Evolutionary conservation across 352 stramenopile genomes (phyloP).

Genomic region (Sclerospora graminicola): DNA sequence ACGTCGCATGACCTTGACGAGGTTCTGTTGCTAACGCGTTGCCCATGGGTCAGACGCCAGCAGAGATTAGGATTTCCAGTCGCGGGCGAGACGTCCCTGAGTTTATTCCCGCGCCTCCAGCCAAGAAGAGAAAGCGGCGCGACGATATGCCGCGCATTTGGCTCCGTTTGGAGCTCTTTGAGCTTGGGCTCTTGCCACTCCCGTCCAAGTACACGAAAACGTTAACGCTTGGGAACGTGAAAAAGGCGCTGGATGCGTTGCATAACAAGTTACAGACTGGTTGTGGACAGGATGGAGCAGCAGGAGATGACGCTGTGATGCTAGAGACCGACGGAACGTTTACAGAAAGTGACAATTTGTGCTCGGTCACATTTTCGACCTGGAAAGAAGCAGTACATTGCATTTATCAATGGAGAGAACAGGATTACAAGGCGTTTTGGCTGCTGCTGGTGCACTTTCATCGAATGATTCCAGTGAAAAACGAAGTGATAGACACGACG

Average conservation of each 20-base stretch:
- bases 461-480: constrained; percentile 44
- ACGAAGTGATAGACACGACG: constrained; percentile 8
- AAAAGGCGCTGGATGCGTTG: constrained; percentile 45
- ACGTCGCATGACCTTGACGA: constrained; percentile 7
- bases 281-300: constrained; percentile 2
- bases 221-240: constrained; percentile 53
- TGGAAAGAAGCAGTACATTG: constrained; percentile 52
- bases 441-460: constrained; percentile 70
- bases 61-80: constrained; percentile 21
- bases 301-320: constrained; percentile 38
- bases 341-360: constrained; percentile 56
- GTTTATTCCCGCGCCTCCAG: constrained; percentile 22
- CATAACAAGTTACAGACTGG: constrained; percentile 31
- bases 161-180: constrained; percentile 79
- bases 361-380: constrained; percentile 34
- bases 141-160: constrained; percentile 55
- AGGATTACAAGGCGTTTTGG: constrained; percentile 79
- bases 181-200: constrained; percentile 67
- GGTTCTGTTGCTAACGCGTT: constrained; percentile 18
- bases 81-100: constrained; percentile 19
- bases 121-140: constrained; percentile 25
- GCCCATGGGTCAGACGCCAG: constrained; percentile 18
- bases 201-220: constrained; percentile 57
- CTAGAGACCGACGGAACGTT: constrained; percentile 20
- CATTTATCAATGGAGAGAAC: constrained; percentile 71